These are phyloP conservation scores for Fraxinus xanthoxyloides DNA, from an alignment of 305 asterid species.

Conservation along the genomic window DNA sequence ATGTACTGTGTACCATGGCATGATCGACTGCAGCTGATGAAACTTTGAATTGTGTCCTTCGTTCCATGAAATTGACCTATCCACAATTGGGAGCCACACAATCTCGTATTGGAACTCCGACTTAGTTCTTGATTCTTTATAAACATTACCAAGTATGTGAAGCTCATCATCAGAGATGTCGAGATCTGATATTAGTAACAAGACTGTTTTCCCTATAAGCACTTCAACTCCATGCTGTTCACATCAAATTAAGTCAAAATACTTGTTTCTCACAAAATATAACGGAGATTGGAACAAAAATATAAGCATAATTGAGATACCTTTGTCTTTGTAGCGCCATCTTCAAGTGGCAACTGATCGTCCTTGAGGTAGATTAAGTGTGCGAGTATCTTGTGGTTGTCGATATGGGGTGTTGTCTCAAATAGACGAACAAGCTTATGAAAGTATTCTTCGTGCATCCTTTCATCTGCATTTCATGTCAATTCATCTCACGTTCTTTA, in stretches of 20 bases:
- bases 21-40: conserved; percentile 41
- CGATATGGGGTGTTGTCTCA: conserved; percentile 50
- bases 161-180: conserved; percentile 66
- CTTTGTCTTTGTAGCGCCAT: conserved; percentile 46
- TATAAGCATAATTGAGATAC: conserved; percentile 27
- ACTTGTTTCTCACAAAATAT: neutral
- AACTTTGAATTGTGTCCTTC: conserved; percentile 38
- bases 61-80: conserved; percentile 28
- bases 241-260: neutral
- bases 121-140: conserved; percentile 42
- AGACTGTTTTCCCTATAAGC: conserved; percentile 62
- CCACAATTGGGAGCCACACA: conserved; percentile 78
- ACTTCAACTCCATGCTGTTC: conserved; percentile 57
- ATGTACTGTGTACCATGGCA: conserved; percentile 79
- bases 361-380: conserved; percentile 54
- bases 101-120: conserved; percentile 59
- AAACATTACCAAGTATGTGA: conserved; percentile 42
- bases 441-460: conserved; percentile 53
- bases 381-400: conserved; percentile 64
- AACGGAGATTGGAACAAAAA: neutral
- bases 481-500: neutral
- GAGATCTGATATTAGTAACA: conserved; percentile 70
- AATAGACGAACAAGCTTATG: conserved; percentile 52
- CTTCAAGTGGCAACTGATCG: conserved; percentile 52
- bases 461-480: conserved; percentile 45